Evolutionary conservation across 345 rosid genomes (phyloP).

Genomic region (Isatis tinctoria): DNA sequence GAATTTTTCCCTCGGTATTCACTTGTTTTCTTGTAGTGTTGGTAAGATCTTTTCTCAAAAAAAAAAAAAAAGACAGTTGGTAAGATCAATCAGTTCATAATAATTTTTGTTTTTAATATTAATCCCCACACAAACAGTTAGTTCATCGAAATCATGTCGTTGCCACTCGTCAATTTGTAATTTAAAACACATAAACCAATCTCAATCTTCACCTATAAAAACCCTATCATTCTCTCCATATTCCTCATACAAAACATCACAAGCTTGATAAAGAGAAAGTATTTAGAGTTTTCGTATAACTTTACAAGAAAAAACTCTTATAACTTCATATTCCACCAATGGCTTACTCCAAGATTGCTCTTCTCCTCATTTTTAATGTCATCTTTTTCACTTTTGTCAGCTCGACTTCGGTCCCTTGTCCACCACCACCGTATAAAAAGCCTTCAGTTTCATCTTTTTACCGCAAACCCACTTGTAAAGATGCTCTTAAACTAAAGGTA

Average conservation of each 20-base stretch:
- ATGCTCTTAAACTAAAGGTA: slow-evolving; percentile 12
- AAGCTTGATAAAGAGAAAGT: slow-evolving; percentile 1
- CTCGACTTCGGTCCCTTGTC: slow-evolving; percentile 2
- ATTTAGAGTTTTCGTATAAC: background rate
- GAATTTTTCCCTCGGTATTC: no score
- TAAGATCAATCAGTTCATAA: no score
- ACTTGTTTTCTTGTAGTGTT: no score
- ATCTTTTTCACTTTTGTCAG: slow-evolving; percentile 22
- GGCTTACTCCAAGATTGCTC: slow-evolving; percentile 17
- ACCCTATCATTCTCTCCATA: background rate
- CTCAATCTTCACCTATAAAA: slow-evolving; percentile 2
- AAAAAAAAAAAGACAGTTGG: no score
- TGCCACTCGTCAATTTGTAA: background rate
- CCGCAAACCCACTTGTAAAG: slow-evolving; percentile 5
- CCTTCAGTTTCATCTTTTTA: slow-evolving; percentile 7
- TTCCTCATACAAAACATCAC: slow-evolving; percentile 8
- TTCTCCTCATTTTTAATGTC: slow-evolving; percentile 8
- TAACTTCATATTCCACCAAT: background rate
- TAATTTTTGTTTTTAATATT: no score
- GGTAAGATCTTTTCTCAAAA: no score
- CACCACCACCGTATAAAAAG: slow-evolving; percentile 21
- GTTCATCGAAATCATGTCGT: background rate
- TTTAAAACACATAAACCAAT: background rate
- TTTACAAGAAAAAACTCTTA: background rate
- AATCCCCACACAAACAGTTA: background rate